Evolutionary conservation across 805 yeast genomes (phyloP), one percentile per base, ranked within the genome.

Genomic region (Yamadazyma sp.): DNA sequence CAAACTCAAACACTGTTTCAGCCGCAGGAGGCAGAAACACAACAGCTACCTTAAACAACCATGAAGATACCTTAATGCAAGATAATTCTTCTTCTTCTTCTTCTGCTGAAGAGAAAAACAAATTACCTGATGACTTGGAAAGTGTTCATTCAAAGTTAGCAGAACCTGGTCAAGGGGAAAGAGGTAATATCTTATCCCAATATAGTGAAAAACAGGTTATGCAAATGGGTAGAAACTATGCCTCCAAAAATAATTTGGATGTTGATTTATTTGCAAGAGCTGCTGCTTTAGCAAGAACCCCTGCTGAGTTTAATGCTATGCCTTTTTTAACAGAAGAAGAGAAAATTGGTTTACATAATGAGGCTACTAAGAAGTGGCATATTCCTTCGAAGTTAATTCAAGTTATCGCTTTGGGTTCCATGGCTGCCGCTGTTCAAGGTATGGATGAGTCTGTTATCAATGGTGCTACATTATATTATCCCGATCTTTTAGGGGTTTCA

Each of bases 351-450:
- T 69, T 76, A 16, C 61, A 80, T 60, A 40, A 51, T 17, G 83
- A 53, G 64, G 73, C 49, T 48, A 64, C 55, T n/a, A 49, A 56
- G 30, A 62, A 51, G 35, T 67, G 69, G 69, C 61, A 61, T 36
- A 70, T 73, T 17, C 78, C 73, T 64, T 14, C 49, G 7, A 75
- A 69, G 39, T 62, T 82, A 46, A 56, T 73, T 42, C 75, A 65
- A 39, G 69, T 75, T 13, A 71, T 76, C 55, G 70, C 79, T 7
- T 59, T 78, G 49, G 77, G 82, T 30, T 79, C 86, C 4, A 63
- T 80, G 66, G 78, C 83, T 34, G 82, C 84, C 4, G 79, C 82
- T 5, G 83, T 79, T 27, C 87, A 80, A 51, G 87, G 87, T 33
- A 78, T 78, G 84, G 87, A 80, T 53, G 84, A 81, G 53, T 72